Base-by-base conservation (phyloP, 225 moss, liverwort and hornwort species). In the Antitrichia curtipendula region DNA sequence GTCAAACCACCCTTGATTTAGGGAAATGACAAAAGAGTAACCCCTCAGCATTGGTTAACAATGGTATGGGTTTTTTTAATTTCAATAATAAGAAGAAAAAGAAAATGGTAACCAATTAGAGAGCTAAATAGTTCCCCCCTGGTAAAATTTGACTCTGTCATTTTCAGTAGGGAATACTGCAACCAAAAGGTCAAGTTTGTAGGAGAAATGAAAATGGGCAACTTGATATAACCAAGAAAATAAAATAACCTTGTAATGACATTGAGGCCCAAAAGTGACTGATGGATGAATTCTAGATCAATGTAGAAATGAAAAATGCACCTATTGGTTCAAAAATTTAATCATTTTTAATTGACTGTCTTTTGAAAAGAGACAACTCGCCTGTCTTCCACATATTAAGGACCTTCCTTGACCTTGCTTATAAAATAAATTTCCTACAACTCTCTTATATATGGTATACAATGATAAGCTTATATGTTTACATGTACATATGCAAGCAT, bases 371-470 rank as follows among this genome's bases (percentile, higher is more conserved):
- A 59, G 0, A 13, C 27, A 25, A 2, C 2, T 0, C 12, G 0
- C 5, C 3, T 27, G 1, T 2, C 12, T 1, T 59, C 29, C 15
- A 14, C 29, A 61, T 31, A 61, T 31, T 10, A 61, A 31, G 15
- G 16, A 61, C 2, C 0, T 59, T 27, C 4, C 16, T 31, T 16
- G 2, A 31, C 14, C 0, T 6, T n/a, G n/a, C 16, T 0, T 63
- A 16, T 16, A 16, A 16, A 32, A 16, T 32, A 16, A 1, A 16
- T 32, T 16, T 32, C 2, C 16, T 62, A 62, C 62, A 62, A 61
- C 14, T 12, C 28, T 13, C 13, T 6, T 13, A 11, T 25, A 25
- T 25, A 12, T 58, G 6, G 2, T 10, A 59, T 59, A 7, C 25
- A 59, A 3, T 59, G 4, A 57, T 23, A 57, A 10, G 10, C 2